These are phyloP conservation scores for Yamadazyma takamatsuzukensis DNA, from an alignment of 805 yeast species.

Conservation along the genomic window DNA sequence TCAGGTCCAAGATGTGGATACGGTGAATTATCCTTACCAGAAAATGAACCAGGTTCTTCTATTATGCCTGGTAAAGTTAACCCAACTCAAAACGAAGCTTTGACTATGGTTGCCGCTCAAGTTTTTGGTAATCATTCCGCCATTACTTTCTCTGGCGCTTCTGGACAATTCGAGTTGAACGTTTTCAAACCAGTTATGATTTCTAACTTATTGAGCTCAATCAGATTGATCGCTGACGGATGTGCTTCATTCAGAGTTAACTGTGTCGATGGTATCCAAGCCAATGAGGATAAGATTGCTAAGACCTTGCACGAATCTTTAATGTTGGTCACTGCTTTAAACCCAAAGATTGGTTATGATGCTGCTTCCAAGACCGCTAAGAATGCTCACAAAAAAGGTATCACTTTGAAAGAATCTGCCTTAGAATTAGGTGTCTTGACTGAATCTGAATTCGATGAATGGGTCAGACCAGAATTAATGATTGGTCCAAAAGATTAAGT, in stretches of 20 bases:
- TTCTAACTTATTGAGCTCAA: constrained; percentile 81
- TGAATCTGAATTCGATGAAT: constrained; percentile 85
- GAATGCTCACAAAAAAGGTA: constrained; percentile 97
- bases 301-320: constrained; percentile 89
- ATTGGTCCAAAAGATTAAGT: constrained; percentile 75
- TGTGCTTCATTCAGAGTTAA: constrained; percentile 83
- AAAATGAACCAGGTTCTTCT: constrained; percentile 98
- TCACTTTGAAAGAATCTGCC: constrained; percentile 92
- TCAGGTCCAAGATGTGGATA: constrained; percentile 99
- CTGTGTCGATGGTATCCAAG: constrained; percentile 92
- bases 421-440: constrained; percentile 83
- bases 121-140: constrained; percentile 96
- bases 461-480: constrained; percentile 98
- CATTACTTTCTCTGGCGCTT: constrained; percentile 96
- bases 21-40: constrained; percentile 93
- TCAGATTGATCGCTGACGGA: constrained; percentile 89
- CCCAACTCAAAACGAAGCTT: constrained; percentile 98
- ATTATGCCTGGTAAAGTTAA: constrained; percentile 99
- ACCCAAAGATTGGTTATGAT: constrained; percentile 98
- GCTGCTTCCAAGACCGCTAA: constrained; percentile 96
- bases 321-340: constrained; percentile 97
- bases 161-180: constrained; percentile 97
- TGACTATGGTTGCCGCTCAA: constrained; percentile 97
- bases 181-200: constrained; percentile 97
- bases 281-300: constrained; percentile 82